Percentiles rank a stretch among this genome's conserved stretches.
Conservation (phyloP, 768 basidiomycete genomes). For the Tulasnella sp. region DNA sequence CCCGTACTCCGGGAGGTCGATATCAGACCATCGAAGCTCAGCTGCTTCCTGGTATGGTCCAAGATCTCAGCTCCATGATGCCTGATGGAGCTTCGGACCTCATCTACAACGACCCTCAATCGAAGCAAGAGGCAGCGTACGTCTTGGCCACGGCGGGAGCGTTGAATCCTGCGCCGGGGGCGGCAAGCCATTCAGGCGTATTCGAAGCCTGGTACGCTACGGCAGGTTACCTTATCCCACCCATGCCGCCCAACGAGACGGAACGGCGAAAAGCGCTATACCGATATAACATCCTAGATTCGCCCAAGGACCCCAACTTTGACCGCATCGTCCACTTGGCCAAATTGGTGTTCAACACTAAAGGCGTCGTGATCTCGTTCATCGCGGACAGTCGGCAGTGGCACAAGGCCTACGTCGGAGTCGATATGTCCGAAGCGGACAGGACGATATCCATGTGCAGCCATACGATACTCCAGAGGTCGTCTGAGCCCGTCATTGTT, state of each 20-base stretch:
- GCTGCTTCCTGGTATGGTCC: not conserved
- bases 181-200: not conserved
- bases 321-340: constrained; percentile 92
- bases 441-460: constrained; percentile 77
- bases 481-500: constrained; percentile 83
- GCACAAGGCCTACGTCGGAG: constrained; percentile 80
- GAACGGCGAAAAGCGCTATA: constrained; percentile 83
- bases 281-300: constrained; percentile 87
- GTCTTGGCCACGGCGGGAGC: not conserved
- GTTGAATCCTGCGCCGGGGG: constrained; percentile 4
- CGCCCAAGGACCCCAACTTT: constrained; percentile 84
- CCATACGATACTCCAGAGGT: constrained; percentile 79
- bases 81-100: not conserved
- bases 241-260: constrained; percentile 81
- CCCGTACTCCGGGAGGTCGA: not conserved
- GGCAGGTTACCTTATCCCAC: constrained; percentile 62
- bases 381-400: constrained; percentile 90
- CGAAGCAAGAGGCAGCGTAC: not conserved
- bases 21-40: not conserved
- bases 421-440: constrained; percentile 51
- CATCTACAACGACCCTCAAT: not conserved
- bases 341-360: constrained; percentile 90
- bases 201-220: constrained; percentile 29
- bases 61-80: not conserved
- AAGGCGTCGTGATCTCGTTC: constrained; percentile 78